A percentile compares a stretch with the other conserved stretches of the same genome.
Conservation (phyloP, 495 filamentous ascomycete genomes). For the Aspergillus bertholletiae region DNA sequence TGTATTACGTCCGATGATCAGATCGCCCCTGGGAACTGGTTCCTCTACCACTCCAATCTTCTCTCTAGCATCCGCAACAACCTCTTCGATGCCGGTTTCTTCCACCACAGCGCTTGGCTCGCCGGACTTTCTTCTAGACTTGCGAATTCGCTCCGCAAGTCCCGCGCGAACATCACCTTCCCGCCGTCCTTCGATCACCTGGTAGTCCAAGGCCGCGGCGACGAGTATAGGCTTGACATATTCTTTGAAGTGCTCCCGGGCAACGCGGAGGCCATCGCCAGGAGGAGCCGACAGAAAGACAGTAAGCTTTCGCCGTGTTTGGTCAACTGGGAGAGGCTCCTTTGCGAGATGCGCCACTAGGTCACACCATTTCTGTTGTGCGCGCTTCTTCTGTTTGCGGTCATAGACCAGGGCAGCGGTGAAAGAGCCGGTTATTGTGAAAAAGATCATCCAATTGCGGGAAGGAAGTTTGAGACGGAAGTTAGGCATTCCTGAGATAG, state of each 20-base stretch:
- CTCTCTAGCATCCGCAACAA: conserved; percentile 52
- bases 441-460: conserved; percentile 96
- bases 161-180: conserved; percentile 84
- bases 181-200: conserved; percentile 84
- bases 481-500: conserved; percentile 60
- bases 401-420: conserved; percentile 81
- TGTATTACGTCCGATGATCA: conserved; percentile 86
- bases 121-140: conserved; percentile 52
- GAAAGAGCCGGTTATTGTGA: conserved; percentile 72
- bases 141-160: conserved; percentile 77
- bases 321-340: conserved; percentile 65
- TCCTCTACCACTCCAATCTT: conserved; percentile 63
- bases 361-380: conserved; percentile 80
- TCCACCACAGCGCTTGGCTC: conserved; percentile 43
- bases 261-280: conserved; percentile 72
- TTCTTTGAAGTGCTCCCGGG: conserved; percentile 91
- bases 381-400: conserved; percentile 77
- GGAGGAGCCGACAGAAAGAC: conserved; percentile 84
- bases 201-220: conserved; percentile 87
- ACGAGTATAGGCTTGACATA: conserved; percentile 93
- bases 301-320: conserved; percentile 80
- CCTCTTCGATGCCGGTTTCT: conserved; percentile 45
- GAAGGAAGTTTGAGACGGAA: conserved; percentile 85
- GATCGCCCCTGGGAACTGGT: conserved; percentile 71
- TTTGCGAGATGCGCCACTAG: conserved; percentile 82